Evolutionary conservation across 2,329 filamentous ascomycete species (phyloP), one percentile per base, ranked within the genome.

Genomic region (Xylaria sp.): DNA sequence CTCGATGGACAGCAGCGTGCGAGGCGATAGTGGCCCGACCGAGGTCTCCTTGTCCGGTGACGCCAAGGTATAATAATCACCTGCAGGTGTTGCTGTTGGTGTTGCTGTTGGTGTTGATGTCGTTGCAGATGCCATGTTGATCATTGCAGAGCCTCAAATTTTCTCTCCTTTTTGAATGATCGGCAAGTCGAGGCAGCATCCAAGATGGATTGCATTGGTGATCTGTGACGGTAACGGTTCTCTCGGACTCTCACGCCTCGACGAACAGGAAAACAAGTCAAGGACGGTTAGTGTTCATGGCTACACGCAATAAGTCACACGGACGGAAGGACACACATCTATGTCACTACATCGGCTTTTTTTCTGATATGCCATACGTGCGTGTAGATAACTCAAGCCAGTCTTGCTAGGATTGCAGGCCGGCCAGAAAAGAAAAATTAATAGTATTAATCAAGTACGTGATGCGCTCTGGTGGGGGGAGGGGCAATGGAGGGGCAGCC

Each of bases 401-500:
- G 23, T 15, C 23, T 32, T 32, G 12, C 9, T 25, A 18, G 10
- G 20, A 25, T 25, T n/a, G 7, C 15, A 8, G 10, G 18, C 5
- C 41, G 7, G 18, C 5, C 41, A 10, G 34, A 10, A 18, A 63
- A 44, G 57, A 59, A 68, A 66, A 72, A 70, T 54, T 52, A 54
- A 56, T 65, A 37, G 34, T 37, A 37, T 37, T 37, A 37, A 37
- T 37, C 9, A 37, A 10, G 34, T 37, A 37, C 34, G 7, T 37
- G 34, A 37, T 37, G 34, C 34, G 34, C 10, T 37, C 6, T 37
- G 48, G 54, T 54, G 68, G 74, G 74, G 73, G 74, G 74, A 72
- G 74, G 74, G 75, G 74, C 73, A 74, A 68, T 70, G 48, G 63
- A 65, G 64, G 66, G 70, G 65, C 67, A 63, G 54, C 2, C 2